Base-by-base conservation (phyloP, 768 basidiomycete genomes). In the Russula earlei region DNA sequence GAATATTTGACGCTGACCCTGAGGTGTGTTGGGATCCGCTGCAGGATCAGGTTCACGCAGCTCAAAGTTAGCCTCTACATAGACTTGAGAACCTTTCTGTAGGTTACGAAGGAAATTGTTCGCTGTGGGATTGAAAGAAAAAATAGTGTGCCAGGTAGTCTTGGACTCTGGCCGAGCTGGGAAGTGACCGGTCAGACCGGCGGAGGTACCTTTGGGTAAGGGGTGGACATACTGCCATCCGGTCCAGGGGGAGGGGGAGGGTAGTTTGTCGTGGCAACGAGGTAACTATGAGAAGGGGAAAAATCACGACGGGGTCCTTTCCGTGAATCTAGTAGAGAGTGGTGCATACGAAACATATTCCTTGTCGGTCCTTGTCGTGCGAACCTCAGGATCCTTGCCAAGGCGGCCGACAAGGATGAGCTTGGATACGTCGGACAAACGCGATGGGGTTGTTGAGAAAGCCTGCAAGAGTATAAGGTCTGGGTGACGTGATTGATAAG, bases 1-100 rank as follows among this genome's bases (percentile, higher is more conserved):
- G 70, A 90, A 85, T 52, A 92, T 85, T 67, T 91, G 88, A 31
- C 87, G 82, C 66, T 90, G 88, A 1, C 82, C 85, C 52, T 81
- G 75, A 29, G 83, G 79, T 0, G 85, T 79, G 48, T 76, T 70
- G 2, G 86, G 75, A 49, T 89, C 86, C 12, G 86, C 80, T 37
- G 71, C 75, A 6, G 76, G 68, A 38, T 85, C 84, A 9, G 88
- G 79, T 56, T 91, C 86, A 37, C 83, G 79, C 22, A 91, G 68
- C 68, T 91, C 88, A 58, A 78, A 91, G 62, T 73, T 75, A 27
- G 89, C 83, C 68, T 94, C 91, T 34, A 88, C 89, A 58, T 82
- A 91, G 17, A 94, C 90, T 55, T 74, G 81, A 47, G 78, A 71
- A 5, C 91, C 91, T 61, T 87, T 87, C 63, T 69, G 77, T 38